These are phyloP conservation scores for Neurospora sp. DNA, from an alignment of 495 filamentous ascomycete species.

Conservation along the genomic window DNA sequence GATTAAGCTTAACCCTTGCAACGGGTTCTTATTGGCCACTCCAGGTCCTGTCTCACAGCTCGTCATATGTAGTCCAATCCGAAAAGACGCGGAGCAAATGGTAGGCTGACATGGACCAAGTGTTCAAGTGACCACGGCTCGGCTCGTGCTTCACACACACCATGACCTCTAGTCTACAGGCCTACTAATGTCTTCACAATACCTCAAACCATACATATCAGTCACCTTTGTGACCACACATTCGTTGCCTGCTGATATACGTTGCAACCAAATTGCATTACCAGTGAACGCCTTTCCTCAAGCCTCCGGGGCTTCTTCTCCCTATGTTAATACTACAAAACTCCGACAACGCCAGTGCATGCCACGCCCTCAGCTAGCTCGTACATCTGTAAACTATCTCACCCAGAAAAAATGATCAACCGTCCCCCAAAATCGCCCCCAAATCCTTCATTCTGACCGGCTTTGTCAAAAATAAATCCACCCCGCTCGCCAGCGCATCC, in stretches of 20 bases:
- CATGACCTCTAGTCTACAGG: neutral
- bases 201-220: neutral
- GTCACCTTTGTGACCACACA: neutral
- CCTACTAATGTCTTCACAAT: neutral
- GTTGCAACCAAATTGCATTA: neutral
- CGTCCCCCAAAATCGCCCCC: neutral
- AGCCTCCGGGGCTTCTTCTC: neutral
- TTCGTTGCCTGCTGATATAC: neutral
- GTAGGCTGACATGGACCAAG: neutral
- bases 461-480: slow-evolving; percentile 67
- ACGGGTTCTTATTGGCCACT: neutral
- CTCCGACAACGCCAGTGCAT: neutral
- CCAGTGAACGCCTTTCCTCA: neutral
- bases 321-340: neutral
- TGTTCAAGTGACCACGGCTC: neutral
- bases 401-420: neutral
- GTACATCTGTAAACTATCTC: neutral
- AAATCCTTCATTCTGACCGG: slow-evolving; percentile 44
- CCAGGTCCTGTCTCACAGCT: neutral
- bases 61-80: neutral
- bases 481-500: slow-evolving; percentile 56
- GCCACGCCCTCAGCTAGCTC: neutral
- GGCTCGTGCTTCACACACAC: neutral
- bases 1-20: neutral
- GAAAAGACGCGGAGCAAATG: neutral